Evolutionary conservation across 2,329 filamentous ascomycete species (phyloP).

Genomic region (Aquanectria penicillioides): DNA sequence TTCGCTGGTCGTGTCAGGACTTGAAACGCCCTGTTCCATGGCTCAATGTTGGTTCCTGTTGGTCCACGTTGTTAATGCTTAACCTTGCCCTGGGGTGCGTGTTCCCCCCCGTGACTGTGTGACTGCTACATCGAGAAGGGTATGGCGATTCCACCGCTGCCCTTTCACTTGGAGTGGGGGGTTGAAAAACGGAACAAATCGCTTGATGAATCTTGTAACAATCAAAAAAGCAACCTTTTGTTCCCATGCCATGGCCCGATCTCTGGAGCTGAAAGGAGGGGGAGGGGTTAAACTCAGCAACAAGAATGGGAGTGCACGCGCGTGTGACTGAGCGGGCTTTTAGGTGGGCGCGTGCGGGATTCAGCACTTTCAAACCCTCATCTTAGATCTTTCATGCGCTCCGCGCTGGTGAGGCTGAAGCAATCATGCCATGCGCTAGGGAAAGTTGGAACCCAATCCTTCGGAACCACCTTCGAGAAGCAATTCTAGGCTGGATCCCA

Average conservation of each 20-base stretch:
- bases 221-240: too few species aligned
- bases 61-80: conserved; percentile 15
- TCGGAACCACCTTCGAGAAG: conserved; percentile 26
- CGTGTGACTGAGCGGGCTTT: neutral
- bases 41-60: conserved; percentile 17
- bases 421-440: conserved; percentile 15
- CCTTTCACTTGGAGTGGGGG: too few species aligned
- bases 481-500: conserved; percentile 12
- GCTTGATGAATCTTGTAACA: neutral
- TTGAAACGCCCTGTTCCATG: conserved; percentile 24
- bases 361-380: conserved; percentile 13
- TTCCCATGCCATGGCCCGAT: too few species aligned
- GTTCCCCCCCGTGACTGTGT: too few species aligned
- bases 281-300: conserved; percentile 9
- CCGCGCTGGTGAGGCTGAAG: conserved; percentile 7
- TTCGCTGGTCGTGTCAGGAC: conserved; percentile 21
- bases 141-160: too few species aligned
- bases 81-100: neutral
- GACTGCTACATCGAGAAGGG: too few species aligned
- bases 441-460: conserved; percentile 3
- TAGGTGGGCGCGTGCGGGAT: conserved; percentile 7
- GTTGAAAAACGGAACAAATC: neutral
- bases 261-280: conserved; percentile 8
- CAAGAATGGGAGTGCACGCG: neutral
- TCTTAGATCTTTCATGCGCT: conserved; percentile 23